These are phyloP conservation scores for Castanea crenata DNA, from an alignment of 306 rosid species.

Conservation along the genomic window DNA sequence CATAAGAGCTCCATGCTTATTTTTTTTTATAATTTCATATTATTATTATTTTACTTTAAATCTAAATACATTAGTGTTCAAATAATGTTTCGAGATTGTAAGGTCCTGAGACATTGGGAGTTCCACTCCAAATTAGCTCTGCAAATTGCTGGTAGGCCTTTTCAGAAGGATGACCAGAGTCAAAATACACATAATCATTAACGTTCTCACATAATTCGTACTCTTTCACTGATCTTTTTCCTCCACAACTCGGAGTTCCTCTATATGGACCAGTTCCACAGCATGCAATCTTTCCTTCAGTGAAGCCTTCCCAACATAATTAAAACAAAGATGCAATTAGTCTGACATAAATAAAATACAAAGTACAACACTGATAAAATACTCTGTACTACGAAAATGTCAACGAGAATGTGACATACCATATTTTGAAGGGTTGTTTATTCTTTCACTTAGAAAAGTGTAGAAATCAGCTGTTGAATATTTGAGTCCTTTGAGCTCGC, in stretches of 20 bases:
- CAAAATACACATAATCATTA: conserved; percentile 37
- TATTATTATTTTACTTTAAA: no score
- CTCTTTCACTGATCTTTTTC: conserved; percentile 26
- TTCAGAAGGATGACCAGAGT: conserved; percentile 38
- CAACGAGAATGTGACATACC: background rate
- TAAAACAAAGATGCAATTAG: background rate
- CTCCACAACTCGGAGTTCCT: conserved; percentile 47
- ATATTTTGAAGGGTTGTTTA: background rate
- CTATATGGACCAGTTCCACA: conserved; percentile 48
- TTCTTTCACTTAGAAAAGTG: background rate
- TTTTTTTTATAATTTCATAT: no score
- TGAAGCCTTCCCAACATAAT: conserved; percentile 23
- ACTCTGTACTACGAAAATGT: background rate
- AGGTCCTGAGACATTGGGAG: conserved; percentile 27
- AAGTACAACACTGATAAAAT: no score
- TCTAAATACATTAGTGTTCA: background rate
- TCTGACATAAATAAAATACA: no score
- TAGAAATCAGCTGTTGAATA: background rate
- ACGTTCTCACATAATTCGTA: conserved; percentile 32
- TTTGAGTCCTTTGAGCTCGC: background rate
- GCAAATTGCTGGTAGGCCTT: conserved; percentile 32
- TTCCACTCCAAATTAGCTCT: conserved; percentile 36
- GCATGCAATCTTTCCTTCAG: conserved; percentile 41
- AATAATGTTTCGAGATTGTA: conserved; percentile 31
- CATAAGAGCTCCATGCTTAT: no score